A percentile compares a stretch with the other conserved stretches of the same genome.
Evolutionary conservation across 345 rosid species (phyloP).

Genomic region (Dipteronia dyeriana): DNA sequence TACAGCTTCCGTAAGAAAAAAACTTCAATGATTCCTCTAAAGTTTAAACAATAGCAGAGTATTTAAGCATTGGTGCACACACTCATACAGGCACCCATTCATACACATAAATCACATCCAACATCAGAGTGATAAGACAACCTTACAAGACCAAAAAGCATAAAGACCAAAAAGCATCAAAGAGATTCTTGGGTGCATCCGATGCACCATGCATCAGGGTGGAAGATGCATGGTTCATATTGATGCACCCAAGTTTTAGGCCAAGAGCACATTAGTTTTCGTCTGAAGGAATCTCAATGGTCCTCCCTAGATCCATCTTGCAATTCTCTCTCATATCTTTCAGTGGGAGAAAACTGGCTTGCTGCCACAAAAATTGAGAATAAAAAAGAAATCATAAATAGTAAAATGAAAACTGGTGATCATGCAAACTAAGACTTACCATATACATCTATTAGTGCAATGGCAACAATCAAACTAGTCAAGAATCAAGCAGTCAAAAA

Average conservation of each 20-base stretch:
- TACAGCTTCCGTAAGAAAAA: conserved; percentile 17
- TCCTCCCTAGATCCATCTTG: conserved; percentile 66
- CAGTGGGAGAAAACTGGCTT: conserved; percentile 42
- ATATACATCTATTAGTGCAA: neutral
- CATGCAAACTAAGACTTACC: neutral
- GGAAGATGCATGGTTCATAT: too few species aligned
- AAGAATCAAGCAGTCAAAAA: neutral
- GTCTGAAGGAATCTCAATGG: conserved; percentile 45
- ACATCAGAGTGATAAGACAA: conserved; percentile 16
- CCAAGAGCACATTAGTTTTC: conserved; percentile 33
- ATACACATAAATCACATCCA: conserved; percentile 15
- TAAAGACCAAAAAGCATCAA: too few species aligned
- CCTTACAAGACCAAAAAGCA: conserved; percentile 21
- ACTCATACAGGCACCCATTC: conserved; percentile 2
- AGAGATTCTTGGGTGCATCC: too few species aligned
- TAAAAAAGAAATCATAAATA: conserved; percentile 4
- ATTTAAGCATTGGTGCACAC: conserved; percentile 9
- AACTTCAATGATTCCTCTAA: neutral
- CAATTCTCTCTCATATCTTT: conserved; percentile 73
- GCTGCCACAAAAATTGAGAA: conserved; percentile 46
- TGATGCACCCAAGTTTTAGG: too few species aligned
- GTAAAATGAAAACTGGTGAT: neutral
- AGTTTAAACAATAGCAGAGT: conserved; percentile 9
- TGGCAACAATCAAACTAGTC: conserved; percentile 2
- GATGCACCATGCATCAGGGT: too few species aligned